These are phyloP conservation scores for Fagus sylvatica DNA, from an alignment of 306 rosid species.

Conservation along the genomic window DNA sequence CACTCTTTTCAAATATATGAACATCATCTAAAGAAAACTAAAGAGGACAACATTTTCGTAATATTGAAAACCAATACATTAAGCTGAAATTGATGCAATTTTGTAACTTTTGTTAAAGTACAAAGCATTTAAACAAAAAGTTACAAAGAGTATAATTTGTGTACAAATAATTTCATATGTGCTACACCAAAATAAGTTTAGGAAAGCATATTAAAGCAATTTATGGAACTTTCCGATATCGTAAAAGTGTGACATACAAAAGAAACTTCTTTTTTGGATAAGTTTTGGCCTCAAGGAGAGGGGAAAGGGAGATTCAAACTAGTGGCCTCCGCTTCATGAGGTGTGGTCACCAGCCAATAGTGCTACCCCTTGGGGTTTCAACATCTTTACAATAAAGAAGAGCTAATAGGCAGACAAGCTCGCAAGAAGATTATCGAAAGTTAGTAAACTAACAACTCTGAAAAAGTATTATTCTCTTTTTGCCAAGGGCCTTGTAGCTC, in stretches of 20 bases:
- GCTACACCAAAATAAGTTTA: not conserved
- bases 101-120: not conserved
- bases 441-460: not conserved
- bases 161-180: not conserved
- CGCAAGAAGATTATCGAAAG: not conserved
- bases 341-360: too few relatives aligned
- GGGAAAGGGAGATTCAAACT: too few relatives aligned
- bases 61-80: not conserved
- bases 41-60: not conserved
- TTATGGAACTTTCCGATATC: not conserved
- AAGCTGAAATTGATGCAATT: not conserved
- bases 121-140: not conserved
- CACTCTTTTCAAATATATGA: not conserved
- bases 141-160: not conserved
- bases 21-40: not conserved
- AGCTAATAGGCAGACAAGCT: not conserved
- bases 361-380: not conserved
- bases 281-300: too few relatives aligned
- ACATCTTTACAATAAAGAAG: not conserved
- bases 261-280: not conserved
- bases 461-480: too few relatives aligned
- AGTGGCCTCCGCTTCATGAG: too few relatives aligned
- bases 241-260: not conserved
- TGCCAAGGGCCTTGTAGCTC: too few relatives aligned
- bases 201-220: not conserved